phyloP scores from a whole-genome alignment of 2,329 filamentous ascomycete genomes.

The Paecilomyces niveus region DNA sequence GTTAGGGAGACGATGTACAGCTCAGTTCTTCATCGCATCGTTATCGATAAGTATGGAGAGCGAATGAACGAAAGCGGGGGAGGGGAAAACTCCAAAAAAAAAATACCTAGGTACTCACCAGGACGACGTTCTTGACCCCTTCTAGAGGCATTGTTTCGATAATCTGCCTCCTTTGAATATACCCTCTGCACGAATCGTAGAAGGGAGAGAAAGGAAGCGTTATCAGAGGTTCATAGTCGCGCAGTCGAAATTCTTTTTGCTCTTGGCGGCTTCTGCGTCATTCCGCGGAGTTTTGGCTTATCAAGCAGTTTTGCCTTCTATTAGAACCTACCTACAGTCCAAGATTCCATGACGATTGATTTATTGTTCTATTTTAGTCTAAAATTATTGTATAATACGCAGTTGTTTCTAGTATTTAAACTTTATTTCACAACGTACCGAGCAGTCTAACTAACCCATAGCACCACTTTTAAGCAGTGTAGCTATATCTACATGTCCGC shows the following conservation, averaged over 20 bases:
- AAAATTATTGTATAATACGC: too few species aligned
- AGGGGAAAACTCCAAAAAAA: not conserved
- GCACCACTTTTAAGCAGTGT: not conserved
- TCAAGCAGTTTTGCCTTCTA: not conserved
- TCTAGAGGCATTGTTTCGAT: constrained; percentile 30
- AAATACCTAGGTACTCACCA: constrained; percentile 23
- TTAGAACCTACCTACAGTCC: too few species aligned
- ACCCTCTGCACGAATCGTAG: not conserved
- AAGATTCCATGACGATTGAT: too few species aligned
- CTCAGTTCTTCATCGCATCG: not conserved
- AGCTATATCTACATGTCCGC: not conserved
- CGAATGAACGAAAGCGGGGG: not conserved
- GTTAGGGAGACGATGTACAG: not conserved
- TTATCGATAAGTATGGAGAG: not conserved
- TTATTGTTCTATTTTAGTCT: too few species aligned
- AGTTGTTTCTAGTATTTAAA: too few species aligned
- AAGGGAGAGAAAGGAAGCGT: not conserved
- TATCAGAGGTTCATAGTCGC: constrained; percentile 14
- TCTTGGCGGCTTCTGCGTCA: not conserved
- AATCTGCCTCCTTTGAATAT: not conserved
- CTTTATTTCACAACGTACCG: not conserved
- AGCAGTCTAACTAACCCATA: not conserved
- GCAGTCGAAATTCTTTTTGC: constrained; percentile 32
- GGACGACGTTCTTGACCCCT: constrained; percentile 37
- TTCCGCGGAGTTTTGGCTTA: not conserved